Evolutionary conservation across 805 yeast genomes (phyloP), one percentile per base, ranked within the genome.

Genomic region (Hanseniaspora lindneri): DNA sequence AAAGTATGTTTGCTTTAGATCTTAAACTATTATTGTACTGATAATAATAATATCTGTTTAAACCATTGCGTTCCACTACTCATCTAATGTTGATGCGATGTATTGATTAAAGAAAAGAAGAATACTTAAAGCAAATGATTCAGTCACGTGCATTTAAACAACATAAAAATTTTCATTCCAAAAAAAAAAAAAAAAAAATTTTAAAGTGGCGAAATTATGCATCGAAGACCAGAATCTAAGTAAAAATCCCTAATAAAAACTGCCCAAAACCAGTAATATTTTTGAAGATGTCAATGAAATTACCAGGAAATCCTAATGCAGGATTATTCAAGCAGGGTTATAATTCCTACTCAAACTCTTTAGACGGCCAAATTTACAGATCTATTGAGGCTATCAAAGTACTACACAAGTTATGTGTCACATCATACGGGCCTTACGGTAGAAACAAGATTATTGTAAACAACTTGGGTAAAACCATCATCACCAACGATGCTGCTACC

Each of bases 401-500:
- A 65, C 83, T 92, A 66, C 77, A 95, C 53, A 76, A 80, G 47
- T 87, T 89, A 77, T 86, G 94, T 53, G 74, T 88, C 51, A 87
- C 96, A 1, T 86, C 96, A 11, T 83, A 92, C 71, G 98, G 98
- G 6, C 98, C 98, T 52, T 83, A 94, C 66, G 98, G 98, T 47
- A 76, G 96, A 60, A 92, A 88, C 66, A 92, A 92, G 74, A 86
- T 92, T 64, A 82, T 92, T 57, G 95, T 92, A 49, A 89, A 89
- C 67, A 76, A 84, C 58, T 67, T 84, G 55, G 87, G 86, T 52
- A 86, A 81, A 61, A 81, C 85, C 21, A 85, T 87, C 63, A 77
- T 92, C 53, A 92, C 97, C 37, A 85, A 85, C 57, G 98, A 92
- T 64, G 96, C 97, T n/a, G 96, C 96, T 33, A 92, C 98, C 7